Conservation (phyloP, 768 basidiomycete genomes). For the Candolleomyces efflorescens region DNA sequence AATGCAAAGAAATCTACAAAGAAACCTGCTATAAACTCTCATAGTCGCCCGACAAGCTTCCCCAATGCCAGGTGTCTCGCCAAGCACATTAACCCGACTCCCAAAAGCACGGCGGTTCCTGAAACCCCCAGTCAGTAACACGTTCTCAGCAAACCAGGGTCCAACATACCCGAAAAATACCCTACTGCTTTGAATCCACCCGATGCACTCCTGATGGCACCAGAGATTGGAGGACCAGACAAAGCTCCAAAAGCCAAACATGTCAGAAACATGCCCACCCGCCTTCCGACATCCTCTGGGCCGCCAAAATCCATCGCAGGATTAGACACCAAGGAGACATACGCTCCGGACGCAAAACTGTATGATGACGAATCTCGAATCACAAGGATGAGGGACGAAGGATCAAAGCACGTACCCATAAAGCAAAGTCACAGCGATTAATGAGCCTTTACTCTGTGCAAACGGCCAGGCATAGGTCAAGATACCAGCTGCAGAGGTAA, state of each 20-base stretch:
- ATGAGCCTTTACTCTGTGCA: conserved; percentile 34
- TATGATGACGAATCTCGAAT: conserved; percentile 20
- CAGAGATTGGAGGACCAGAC: conserved; percentile 70
- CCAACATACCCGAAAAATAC: conserved; percentile 44
- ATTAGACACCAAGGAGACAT: conserved; percentile 49
- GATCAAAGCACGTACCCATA: conserved; percentile 50
- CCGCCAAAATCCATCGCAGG: conserved; percentile 63
- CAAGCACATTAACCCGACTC: neutral
- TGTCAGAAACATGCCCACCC: conserved; percentile 62
- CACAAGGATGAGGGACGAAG: conserved; percentile 18
- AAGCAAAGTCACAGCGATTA: conserved; percentile 51
- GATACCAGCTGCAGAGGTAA: conserved; percentile 49
- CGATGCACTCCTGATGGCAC: conserved; percentile 54
- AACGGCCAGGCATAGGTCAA: conserved; percentile 74
- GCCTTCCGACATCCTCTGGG: conserved; percentile 55
- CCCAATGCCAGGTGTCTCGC: neutral
- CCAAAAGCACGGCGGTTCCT: neutral
- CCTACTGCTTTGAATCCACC: conserved; percentile 53
- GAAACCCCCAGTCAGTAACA: neutral
- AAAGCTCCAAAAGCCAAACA: conserved; percentile 59
- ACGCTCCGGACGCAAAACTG: conserved; percentile 61
- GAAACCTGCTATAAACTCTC: too few species aligned
- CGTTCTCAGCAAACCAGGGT: neutral
- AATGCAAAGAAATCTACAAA: too few species aligned
- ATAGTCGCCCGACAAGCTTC: neutral